phyloP scores from a whole-genome alignment of 2,329 filamentous ascomycete species.

The Dryadomyces quercus-mongolicae region DNA sequence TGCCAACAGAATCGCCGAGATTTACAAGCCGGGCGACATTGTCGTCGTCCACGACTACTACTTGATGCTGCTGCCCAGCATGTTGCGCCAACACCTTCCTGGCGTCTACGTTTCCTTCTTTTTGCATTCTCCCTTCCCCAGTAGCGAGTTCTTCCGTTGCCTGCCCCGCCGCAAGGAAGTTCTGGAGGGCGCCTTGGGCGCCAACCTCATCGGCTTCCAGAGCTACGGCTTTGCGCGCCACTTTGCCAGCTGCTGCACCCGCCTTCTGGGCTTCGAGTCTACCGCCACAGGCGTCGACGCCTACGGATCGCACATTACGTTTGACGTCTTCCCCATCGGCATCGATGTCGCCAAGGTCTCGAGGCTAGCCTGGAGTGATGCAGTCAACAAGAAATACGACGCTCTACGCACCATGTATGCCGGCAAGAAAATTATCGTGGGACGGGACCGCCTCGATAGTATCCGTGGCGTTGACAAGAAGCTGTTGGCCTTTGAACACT shows the following conservation, averaged over 20 bases:
- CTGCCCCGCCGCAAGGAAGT: slow-evolving; percentile 81
- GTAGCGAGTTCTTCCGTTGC: slow-evolving; percentile 88
- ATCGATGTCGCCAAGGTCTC: slow-evolving; percentile 79
- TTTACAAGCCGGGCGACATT: slow-evolving; percentile 87
- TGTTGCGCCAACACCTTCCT: slow-evolving; percentile 74
- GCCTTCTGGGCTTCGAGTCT: slow-evolving; percentile 86
- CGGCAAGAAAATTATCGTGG: slow-evolving; percentile 92
- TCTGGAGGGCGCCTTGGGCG: slow-evolving; percentile 75
- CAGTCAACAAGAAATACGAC: slow-evolving; percentile 58
- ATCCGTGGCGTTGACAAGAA: slow-evolving; percentile 93
- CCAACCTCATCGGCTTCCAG: slow-evolving; percentile 92
- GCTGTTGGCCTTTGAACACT: slow-evolving; percentile 84
- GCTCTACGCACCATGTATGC: slow-evolving; percentile 65
- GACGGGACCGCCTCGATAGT: slow-evolving; percentile 84
- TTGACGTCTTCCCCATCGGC: slow-evolving; percentile 89
- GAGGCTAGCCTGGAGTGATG: slow-evolving; percentile 57
- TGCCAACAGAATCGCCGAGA: slow-evolving; percentile 74
- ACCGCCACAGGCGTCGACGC: slow-evolving; percentile 72
- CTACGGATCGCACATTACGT: slow-evolving; percentile 77
- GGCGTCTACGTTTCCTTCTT: slow-evolving; percentile 94
- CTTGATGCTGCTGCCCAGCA: slow-evolving; percentile 75
- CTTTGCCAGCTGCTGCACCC: slow-evolving; percentile 87
- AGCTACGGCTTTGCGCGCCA: slow-evolving; percentile 91
- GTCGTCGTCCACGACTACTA: slow-evolving; percentile 93
- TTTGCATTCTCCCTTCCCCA: slow-evolving; percentile 87